Base-by-base conservation (phyloP, 129 eudicot species). In the Ambrosia artemisiifolia region DNA sequence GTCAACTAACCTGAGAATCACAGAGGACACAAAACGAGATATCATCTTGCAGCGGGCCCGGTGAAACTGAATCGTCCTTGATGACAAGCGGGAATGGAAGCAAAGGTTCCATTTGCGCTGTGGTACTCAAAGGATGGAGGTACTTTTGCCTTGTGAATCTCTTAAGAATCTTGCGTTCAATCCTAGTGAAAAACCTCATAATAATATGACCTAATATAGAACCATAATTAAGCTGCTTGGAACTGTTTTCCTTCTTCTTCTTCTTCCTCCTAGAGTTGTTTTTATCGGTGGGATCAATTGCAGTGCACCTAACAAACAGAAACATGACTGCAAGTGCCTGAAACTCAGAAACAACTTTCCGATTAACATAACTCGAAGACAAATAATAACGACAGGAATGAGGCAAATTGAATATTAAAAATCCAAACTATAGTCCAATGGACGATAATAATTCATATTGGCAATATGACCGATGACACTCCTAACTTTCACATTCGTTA, bases 1-100 rank as follows among this genome's bases (percentile, higher is more conserved):
- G 75, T 54, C 44, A 44, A 42, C 9, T 51, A 74, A 91, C 97
- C 97, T 91, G 90, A 75, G 81, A 80, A 73, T 93, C 86, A 65
- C 98, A 93, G n/a, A 87, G 86, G 64, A 86, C 69, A 57, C 98
- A 93, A 79, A 87, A 89, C 4, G 98, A 93, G 77, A 89, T 74
- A 28, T 89, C 96, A 7, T 85, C 88, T 63, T 81, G 82, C 69
- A 79, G 68, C 8, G 84, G 87, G 65, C 85, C 87, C 0, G 87
- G 85, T 5, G 87, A 63, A 62, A 81, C 56, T 2, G 88, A 78
- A 82, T 93, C 98, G 48, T 89, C 95, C 69, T 83, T 86, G 34
- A 83, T 78, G 20, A 89, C 86, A 61, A 93, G 92, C 33, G 98
- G 98, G 59, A 93, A 93, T 48, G 95, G 95, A 63, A 93, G 79